These are phyloP conservation scores for Caryopteris hybrid DNA, from an alignment of 305 asterid species.

Conservation along the genomic window DNA sequence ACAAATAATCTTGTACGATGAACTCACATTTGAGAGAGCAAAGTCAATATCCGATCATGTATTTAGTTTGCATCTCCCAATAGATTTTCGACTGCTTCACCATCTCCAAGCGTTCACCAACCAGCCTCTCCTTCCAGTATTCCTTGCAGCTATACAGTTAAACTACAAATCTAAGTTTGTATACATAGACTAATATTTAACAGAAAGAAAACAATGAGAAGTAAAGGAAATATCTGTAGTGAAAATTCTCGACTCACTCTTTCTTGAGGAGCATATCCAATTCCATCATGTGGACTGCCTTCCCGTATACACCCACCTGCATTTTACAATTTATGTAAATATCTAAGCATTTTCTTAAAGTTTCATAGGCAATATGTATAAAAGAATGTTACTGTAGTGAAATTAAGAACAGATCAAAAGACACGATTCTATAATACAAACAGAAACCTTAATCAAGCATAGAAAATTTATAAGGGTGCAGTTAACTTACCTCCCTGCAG, in stretches of 20 bases:
- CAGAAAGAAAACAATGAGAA: background rate
- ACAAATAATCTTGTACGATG: background rate
- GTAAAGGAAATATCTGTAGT: background rate
- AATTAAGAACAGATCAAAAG: background rate
- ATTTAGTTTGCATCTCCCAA: constrained; percentile 67
- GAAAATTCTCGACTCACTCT: constrained; percentile 32
- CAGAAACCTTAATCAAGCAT: background rate
- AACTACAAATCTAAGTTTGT: background rate
- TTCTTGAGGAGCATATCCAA: constrained; percentile 67
- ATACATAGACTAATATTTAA: background rate
- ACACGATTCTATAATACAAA: background rate
- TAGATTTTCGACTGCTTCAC: constrained; percentile 68
- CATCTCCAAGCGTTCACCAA: constrained; percentile 49
- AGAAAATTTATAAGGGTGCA: background rate
- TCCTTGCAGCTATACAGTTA: constrained; percentile 47
- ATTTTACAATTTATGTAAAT: background rate
- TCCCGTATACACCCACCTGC: constrained; percentile 59
- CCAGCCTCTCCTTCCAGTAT: constrained; percentile 68
- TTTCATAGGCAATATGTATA: too few species aligned
- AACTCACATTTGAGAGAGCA: background rate
- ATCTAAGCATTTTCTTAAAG: background rate
- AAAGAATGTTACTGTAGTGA: background rate
- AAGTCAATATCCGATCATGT: constrained; percentile 48
- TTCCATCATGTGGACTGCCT: constrained; percentile 68
- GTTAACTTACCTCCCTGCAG: constrained; percentile 65